Evolutionary conservation across 257 asterid genomes (phyloP), one percentile per base, ranked within the genome.

Genomic region (Lycium ferocissimum): DNA sequence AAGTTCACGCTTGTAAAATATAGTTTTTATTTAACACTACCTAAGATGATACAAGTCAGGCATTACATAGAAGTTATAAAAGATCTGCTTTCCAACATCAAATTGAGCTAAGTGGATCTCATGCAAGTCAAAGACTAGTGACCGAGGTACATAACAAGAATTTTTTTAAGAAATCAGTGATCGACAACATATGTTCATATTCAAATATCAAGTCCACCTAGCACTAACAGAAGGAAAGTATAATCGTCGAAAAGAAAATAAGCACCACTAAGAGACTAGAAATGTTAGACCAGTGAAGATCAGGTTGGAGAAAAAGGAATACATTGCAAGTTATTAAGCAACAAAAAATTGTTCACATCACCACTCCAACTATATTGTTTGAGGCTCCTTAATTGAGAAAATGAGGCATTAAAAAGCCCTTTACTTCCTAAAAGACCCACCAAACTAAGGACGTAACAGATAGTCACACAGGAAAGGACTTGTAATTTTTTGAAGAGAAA

Each of bases 81-180:
- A 17, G 26, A 58, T 58, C 65, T 58, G 65, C 65, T 58, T 58
- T 58, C 65, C 20, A 58, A 58, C 81, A 75, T 49, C 37, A 75
- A 53, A 49, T 18, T 11, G 43, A 20, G 43, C 9, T 22, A 47
- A n/a, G 45, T 75, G 81, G 43, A 75, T 20, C 61, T 75, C 81
- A 75, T 75, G 43, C 81, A 75, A 75, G 13, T 75, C 43, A 49
- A 17, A 17, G 62, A 75, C 61, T 73, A 47, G 59, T 12, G 18
- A 73, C 37, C 3, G 81, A 73, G 81, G 18, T 49, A 75, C 81
- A 75, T 51, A 49, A 12, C 22, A 75, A 75, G 61, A 22, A 47
- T 2, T 12, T 8, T 8, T 38, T 38, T 38, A 33, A 70, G 49
- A 43, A 75, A 75, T 20, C 8, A 43, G 6, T 75, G 43, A 38